phyloP scores from a whole-genome alignment of 176 grass and related monocot species.

The Lolium rigidum region DNA sequence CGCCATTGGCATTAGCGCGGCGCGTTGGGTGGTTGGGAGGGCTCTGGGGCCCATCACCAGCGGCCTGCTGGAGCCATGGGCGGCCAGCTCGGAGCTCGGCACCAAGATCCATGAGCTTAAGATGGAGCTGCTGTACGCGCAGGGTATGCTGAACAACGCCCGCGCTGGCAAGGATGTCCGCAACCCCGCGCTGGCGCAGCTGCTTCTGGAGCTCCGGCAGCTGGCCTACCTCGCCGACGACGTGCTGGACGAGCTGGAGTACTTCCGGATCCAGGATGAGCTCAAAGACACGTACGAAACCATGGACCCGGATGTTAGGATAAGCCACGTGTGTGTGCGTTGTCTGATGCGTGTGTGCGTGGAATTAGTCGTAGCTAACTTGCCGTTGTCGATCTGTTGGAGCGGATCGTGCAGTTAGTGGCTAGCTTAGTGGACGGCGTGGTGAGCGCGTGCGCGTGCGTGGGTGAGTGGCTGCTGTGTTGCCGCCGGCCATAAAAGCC shows the following conservation, averaged over 20 bases:
- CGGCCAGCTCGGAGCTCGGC: not conserved
- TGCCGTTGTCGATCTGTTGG: too few species aligned
- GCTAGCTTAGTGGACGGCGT: too few species aligned
- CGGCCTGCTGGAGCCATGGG: constrained; percentile 38
- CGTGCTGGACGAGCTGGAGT: constrained; percentile 33
- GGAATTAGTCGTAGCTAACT: too few species aligned
- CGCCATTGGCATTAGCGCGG: not conserved
- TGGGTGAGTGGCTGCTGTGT: too few species aligned
- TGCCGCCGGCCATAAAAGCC: too few species aligned
- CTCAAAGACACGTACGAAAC: constrained; percentile 23
- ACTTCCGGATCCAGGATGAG: constrained; percentile 33
- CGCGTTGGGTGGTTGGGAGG: constrained; percentile 11
- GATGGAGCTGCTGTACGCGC: constrained; percentile 25
- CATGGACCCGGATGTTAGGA: not conserved
- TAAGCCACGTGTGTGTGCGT: too few species aligned
- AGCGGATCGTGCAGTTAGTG: too few species aligned
- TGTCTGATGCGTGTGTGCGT: too few species aligned
- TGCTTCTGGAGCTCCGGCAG: constrained; percentile 4
- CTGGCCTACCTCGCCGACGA: not conserved
- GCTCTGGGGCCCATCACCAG: not conserved
- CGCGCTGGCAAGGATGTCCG: not conserved
- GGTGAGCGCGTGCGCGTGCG: too few species aligned
- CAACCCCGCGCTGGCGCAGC: not conserved
- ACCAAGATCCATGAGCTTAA: constrained; percentile 16
- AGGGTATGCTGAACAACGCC: not conserved